Base-by-base conservation (phyloP, 2,329 filamentous ascomycete genomes). In the Diplocarpon rosae region DNA sequence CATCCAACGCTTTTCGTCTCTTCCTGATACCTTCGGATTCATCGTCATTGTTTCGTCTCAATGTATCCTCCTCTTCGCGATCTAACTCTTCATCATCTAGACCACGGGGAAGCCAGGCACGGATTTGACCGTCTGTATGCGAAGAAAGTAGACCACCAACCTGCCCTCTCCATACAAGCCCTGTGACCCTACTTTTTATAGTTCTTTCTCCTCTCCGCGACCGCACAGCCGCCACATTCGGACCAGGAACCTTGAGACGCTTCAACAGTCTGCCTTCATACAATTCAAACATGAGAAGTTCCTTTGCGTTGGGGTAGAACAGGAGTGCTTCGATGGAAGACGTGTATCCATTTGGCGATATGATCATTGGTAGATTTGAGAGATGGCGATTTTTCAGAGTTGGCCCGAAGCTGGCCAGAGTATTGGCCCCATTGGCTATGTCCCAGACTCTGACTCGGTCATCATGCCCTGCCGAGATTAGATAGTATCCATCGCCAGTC, bases 381-480 rank as follows among this genome's bases (percentile, higher is more conserved):
- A 81, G 68, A 54, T 74, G 79, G 52, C 67, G 72, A 61, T 95
- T 95, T 55, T 80, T 82, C 33, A 95, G 72, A 24, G 80, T 72
- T 1, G 89, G 85, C 0, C 88, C 88, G 59, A 95, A 96, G 61
- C 83, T 89, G 0, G 84, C 85, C 5, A 95, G 75, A 0, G 85
- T 93, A 62, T 96, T 95, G 14, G 83, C 83, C 2, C 88, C 87
- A 0, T 78, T 85, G 0, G 71, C 71, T 1, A 84, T 77, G 59
- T 95, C 76, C 90, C 90, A 96, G 1, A 95, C 85, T 4, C 89
- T 76, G 50, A 96, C 81, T 8, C 83, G 77, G 39, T 85, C 73
- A 61, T 96, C 92, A 46, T 93, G 83, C 0, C 88, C 89, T 1
- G 85, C 75, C 0, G 84, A 87, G 11, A 95, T 71, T 14, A 96